Conservation (phyloP, 352 stramenopile genomes). For the Peronospora destructor region DNA sequence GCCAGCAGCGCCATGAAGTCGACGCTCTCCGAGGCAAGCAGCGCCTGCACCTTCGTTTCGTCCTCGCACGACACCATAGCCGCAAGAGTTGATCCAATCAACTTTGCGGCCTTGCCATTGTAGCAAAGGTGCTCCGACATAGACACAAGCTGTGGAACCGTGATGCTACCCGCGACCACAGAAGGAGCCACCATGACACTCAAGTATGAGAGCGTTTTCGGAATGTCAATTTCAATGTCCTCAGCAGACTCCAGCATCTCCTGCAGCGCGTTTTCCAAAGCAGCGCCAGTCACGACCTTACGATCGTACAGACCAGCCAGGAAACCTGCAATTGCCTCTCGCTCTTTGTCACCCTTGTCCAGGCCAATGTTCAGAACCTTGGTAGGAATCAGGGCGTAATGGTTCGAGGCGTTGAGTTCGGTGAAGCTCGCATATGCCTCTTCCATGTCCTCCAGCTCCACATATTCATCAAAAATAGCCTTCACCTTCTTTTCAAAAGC, state of each 20-base stretch:
- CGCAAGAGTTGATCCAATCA: conserved; percentile 45
- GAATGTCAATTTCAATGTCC: conserved; percentile 81
- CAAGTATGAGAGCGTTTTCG: conserved; percentile 61
- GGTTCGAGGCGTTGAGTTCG: conserved; percentile 47
- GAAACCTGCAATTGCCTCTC: conserved; percentile 43
- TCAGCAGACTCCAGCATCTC: conserved; percentile 70
- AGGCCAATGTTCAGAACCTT: conserved; percentile 60
- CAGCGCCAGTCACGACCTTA: conserved; percentile 38
- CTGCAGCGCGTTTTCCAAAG: conserved; percentile 34
- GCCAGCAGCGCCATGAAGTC: conserved; percentile 39
- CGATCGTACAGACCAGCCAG: conserved; percentile 46
- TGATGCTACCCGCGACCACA: conserved; percentile 37
- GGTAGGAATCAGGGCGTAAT: conserved; percentile 44
- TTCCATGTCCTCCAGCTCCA: conserved; percentile 79
- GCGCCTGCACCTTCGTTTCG: conserved; percentile 34
- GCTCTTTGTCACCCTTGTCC: conserved; percentile 64
- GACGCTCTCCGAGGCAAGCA: conserved; percentile 30
- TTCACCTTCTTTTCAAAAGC: conserved; percentile 83
- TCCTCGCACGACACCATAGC: conserved; percentile 30
- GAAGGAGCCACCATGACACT: conserved; percentile 63
- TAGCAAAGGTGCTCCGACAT: conserved; percentile 42
- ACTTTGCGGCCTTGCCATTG: conserved; percentile 60
- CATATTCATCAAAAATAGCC: conserved; percentile 80
- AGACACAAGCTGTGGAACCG: conserved; percentile 34
- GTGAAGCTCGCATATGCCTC: conserved; percentile 48